These are phyloP conservation scores for Trypethelium eluteriae DNA, from an alignment of 495 filamentous ascomycete genomes.

Conservation along the genomic window DNA sequence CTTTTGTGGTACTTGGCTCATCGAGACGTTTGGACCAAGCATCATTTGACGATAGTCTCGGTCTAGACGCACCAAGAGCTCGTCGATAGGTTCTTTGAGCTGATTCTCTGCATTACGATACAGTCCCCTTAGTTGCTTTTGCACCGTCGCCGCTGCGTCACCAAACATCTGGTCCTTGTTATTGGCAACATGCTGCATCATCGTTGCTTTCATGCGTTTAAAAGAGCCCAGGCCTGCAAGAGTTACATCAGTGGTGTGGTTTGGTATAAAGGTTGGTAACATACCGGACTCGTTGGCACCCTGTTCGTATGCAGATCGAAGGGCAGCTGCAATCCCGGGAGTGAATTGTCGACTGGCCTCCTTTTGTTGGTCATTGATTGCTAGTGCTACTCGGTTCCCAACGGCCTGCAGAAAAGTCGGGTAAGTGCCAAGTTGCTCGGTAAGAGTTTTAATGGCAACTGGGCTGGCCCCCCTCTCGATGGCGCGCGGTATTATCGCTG, in stretches of 20 bases:
- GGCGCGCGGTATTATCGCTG: conserved; percentile 36
- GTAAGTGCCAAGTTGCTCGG: conserved; percentile 42
- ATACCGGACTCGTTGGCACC: conserved; percentile 43
- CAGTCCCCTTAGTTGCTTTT: conserved; percentile 35
- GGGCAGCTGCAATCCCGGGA: conserved; percentile 43
- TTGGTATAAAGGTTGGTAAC: not conserved
- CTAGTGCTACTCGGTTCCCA: conserved; percentile 26
- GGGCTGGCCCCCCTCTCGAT: conserved; percentile 33
- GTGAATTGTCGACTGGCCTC: conserved; percentile 52
- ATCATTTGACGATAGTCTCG: conserved; percentile 7
- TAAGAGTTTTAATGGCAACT: conserved; percentile 38
- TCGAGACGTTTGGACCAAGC: not conserved
- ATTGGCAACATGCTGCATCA: conserved; percentile 44
- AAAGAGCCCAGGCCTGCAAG: conserved; percentile 41
- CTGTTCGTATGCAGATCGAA: conserved; percentile 43
- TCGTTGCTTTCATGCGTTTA: conserved; percentile 49
- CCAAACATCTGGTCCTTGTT: conserved; percentile 46
- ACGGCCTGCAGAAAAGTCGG: conserved; percentile 36
- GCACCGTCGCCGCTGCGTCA: conserved; percentile 38
- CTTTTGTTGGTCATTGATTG: conserved; percentile 43
- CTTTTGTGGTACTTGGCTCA: not conserved
- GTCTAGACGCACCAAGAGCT: not conserved
- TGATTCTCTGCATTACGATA: conserved; percentile 14
- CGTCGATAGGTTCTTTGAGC: conserved; percentile 16
- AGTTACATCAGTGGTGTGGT: not conserved